Base-by-base conservation (phyloP, 495 filamentous ascomycete genomes). In the Lasiosphaeriaceae sp. region DNA sequence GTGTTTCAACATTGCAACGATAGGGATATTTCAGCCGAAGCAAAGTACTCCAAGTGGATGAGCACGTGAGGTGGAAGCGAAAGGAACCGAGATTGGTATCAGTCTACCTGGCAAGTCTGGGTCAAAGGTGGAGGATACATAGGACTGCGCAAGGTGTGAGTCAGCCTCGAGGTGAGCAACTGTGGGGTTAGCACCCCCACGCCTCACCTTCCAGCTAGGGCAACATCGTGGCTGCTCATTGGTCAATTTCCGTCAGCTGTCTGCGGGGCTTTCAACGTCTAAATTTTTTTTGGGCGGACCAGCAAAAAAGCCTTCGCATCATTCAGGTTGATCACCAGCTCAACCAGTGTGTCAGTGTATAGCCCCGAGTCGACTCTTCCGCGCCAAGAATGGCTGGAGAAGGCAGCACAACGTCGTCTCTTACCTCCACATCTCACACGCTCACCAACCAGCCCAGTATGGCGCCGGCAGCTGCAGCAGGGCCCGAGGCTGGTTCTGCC, bases 371-470 rank as follows among this genome's bases (percentile, higher is more conserved):
- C 34, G 34, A 45, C 47, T 14, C 24, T 1, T 21, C 44, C 17
- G 41, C 44, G 47, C 20, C 24, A 59, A 62, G 44, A 60, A 82
- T 81, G 79, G 77, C 75, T 52, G 71, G 67, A 47, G 60, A 75
- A 55, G 66, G 63, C 54, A 80, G 79, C 61, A 75, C 70, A 6
- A 71, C 74, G 55, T 81, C 80, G 50, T 79, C 78, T 44, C 74
- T 80, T 56, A 82, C 80, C 45, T 81, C 79, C 14, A 81, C 80
- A 37, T 83, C 80, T 6, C 75, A 81, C 61, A 83, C 80, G 39
- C 63, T 83, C 60, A 80, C 76, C 22, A 58, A 69, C 35, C 62
- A 66, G 19, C 74, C 77, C 5, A 66, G 64, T 45, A 72, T 75
- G 35, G 63, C 62, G 19, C 64, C 69, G 31, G 49, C 67, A 55